Base-by-base conservation (phyloP, 2,329 filamentous ascomycete species). In the Botrytis hyacinthi region DNA sequence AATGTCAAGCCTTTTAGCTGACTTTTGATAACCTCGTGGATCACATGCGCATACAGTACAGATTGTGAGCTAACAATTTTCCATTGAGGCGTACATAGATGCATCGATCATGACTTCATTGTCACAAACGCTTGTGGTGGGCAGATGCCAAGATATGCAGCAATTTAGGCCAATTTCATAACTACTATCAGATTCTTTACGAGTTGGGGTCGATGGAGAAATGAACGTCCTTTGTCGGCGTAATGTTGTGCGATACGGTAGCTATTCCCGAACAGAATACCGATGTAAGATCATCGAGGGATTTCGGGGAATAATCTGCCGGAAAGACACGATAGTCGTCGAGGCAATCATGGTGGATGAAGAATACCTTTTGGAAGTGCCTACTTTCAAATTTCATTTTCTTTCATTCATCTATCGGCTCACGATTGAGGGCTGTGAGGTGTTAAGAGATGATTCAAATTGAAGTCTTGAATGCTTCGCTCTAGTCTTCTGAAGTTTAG, bases 51-150 rank as follows among this genome's bases (percentile, higher is more conserved):
- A 26, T n/a, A n/a, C 26, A 26, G 10, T 48, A 26, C 22, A 48
- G 29, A 22, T 32, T 66, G 35, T 6, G 59, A 22, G 59, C 5
- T 22, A 40, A 40, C 35, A n/a, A n/a, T 22, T 8, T 37, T 61
- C n/a, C 60, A 26, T 40, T 9, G 60, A 42, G 26, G 14, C 26
- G 22, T 26, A n/a, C 8, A 62, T 42, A 29, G 26, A n/a, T n/a
- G 26, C 40, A 62, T n/a, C 60, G 37, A 44, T 26, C 60, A 44
- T 63, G 37, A 63, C 61, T 63, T 63, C 61, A 63, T 63, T 9
- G 14, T 57, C 51, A 32, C 51, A 14, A 57, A 29, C 61, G n/a
- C 26, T 42, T n/a, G 60, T 29, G 26, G n/a, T n/a, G 18, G n/a
- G 40, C 16, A 29, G 26, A 37, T 63, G 37, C 61, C 26, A 44